Conservation (phyloP, 805 yeast species). For the Spathaspora girioi region DNA sequence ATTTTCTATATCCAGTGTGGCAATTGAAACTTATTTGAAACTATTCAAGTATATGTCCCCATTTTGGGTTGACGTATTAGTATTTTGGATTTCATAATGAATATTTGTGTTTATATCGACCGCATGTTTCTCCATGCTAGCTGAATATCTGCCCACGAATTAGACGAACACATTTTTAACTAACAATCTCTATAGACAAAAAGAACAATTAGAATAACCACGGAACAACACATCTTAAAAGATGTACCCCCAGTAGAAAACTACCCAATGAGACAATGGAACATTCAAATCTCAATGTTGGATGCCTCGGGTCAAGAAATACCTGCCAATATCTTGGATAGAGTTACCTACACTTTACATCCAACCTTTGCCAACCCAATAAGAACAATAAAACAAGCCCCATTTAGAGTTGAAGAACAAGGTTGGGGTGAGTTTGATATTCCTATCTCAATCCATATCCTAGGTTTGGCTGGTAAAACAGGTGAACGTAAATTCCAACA, state of each 20-base stretch:
- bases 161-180: slow-evolving; percentile 6
- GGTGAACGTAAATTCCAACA: slow-evolving; percentile 87
- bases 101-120: too few relatives aligned
- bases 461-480: slow-evolving; percentile 63
- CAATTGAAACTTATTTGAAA: neutral
- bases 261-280: slow-evolving; percentile 95
- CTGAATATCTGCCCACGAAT: too few relatives aligned
- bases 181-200: slow-evolving; percentile 47
- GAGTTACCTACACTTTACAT: slow-evolving; percentile 89
- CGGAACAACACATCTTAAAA: slow-evolving; percentile 76
- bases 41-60: too few relatives aligned
- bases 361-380: slow-evolving; percentile 92
- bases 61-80: too few relatives aligned
- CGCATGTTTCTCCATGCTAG: too few relatives aligned
- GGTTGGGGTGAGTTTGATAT: slow-evolving; percentile 99
- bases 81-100: too few relatives aligned
- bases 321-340: slow-evolving; percentile 86
- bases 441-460: slow-evolving; percentile 68
- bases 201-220: slow-evolving; percentile 84
- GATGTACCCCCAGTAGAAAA: slow-evolving; percentile 84
- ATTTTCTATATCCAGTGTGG: neutral
- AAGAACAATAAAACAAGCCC: slow-evolving; percentile 74
- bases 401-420: slow-evolving; percentile 84
- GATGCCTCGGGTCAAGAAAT: slow-evolving; percentile 78
- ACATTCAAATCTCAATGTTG: slow-evolving; percentile 68